Evolutionary conservation across 169 alveolate genomes (phyloP), one percentile per base, ranked within the genome.

Genomic region (Plasmodium chabaudi): DNA sequence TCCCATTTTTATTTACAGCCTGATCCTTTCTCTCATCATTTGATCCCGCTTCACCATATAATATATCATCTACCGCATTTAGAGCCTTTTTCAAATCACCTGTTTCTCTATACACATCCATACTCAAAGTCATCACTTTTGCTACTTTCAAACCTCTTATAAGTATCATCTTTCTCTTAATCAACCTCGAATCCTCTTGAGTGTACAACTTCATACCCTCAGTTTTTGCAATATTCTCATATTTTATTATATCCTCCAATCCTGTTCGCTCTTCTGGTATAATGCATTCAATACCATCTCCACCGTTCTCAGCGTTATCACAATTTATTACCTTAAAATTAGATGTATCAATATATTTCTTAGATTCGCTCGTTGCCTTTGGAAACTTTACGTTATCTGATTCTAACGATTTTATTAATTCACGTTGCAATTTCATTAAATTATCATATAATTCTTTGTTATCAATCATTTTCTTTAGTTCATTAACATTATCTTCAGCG

Each of bases 351-450:
- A 61, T 1, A 39, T 61, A 75, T 60, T 60, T 56, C 46, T 23
- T 6, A 63, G 34, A 17, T 49, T 13, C 55, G 47, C 19, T 65
- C 5, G 53, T 75, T 63, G 64, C 23, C 42, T 61, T 39, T 10
- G 88, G 88, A 9, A 61, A 7, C 61, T 49, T 64, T 65, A 75
- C 25, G 3, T 75, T 34, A 63, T 75, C 88, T 9, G 12, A 46
- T 61, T 75, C 49, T 56, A 75, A 61, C 3, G 88, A 23, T 0
- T 60, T 19, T 44, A 75, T 17, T 61, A 61, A 61, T 75, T 49
- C 5, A 42, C 53, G 61, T 75, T 75, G 75, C 55, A 75, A 61
- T 47, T n/a, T 55, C 39, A 21, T 60, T 75, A 75, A 75, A 75
- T 75, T 47, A 4, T 61, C 55, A 42, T 44, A 49, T 21, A 75